Conservation (phyloP, 306 rosid genomes). For the Spatholobus suberectus region DNA sequence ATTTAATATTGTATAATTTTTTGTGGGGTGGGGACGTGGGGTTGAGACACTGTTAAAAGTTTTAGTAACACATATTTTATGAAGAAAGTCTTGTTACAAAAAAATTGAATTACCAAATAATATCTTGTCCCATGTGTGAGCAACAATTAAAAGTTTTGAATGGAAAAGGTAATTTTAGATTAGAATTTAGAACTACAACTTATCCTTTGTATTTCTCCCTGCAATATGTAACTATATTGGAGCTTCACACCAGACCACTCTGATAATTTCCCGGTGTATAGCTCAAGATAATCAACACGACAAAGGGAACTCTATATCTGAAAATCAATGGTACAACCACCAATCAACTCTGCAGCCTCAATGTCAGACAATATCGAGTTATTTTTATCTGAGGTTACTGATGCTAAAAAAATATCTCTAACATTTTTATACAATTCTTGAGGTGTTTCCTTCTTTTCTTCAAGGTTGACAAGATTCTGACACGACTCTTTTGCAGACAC, state of each 20-base stretch:
- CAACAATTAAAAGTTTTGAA: not conserved
- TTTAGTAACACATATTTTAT: not conserved
- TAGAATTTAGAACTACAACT: not conserved
- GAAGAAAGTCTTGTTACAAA: not conserved
- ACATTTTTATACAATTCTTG: conserved; percentile 56
- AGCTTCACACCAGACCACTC: not conserved
- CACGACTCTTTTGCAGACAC: conserved; percentile 40
- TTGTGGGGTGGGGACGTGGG: too few relatives aligned
- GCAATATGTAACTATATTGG: not conserved
- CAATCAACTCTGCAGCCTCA: conserved; percentile 65
- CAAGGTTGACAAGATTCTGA: conserved; percentile 32
- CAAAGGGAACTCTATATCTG: conserved; percentile 51
- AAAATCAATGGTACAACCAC: conserved; percentile 75
- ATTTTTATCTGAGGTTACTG: conserved; percentile 44
- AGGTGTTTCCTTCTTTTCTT: conserved; percentile 39
- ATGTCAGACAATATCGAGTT: conserved; percentile 49
- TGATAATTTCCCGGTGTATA: conserved; percentile 10
- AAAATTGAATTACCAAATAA: not conserved
- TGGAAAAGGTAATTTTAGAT: not conserved
- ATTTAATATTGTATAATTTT: not conserved
- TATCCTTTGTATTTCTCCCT: not conserved
- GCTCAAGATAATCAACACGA: conserved; percentile 21
- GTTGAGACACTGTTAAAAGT: not conserved
- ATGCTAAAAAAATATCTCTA: conserved; percentile 52
- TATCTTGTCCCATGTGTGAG: not conserved